These are phyloP conservation scores for Mallotus repandus DNA, from an alignment of 441 rosid genomes.

Conservation along the genomic window DNA sequence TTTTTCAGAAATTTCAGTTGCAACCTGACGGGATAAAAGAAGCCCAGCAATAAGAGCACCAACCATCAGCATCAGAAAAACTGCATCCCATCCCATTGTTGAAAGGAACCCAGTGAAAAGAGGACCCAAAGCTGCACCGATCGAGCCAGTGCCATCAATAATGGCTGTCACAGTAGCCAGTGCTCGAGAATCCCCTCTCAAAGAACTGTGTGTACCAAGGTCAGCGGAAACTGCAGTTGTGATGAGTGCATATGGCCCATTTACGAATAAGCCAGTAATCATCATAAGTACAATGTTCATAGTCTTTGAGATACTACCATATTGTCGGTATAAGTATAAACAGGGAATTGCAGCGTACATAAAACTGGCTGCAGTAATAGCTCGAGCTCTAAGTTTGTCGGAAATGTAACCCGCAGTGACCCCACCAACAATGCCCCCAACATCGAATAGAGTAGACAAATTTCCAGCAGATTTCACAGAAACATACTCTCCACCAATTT, in stretches of 20 bases:
- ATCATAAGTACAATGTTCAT: conserved; percentile 80
- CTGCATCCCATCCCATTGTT: conserved; percentile 65
- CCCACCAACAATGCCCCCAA: conserved; percentile 85
- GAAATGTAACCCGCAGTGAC: conserved; percentile 83
- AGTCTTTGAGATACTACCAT: conserved; percentile 60
- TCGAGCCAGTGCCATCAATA: conserved; percentile 92
- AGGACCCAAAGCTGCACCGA: conserved; percentile 91
- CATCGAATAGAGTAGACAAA: conserved; percentile 80
- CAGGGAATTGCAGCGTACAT: conserved; percentile 80
- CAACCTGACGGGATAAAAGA: conserved; percentile 63
- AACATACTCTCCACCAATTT: conserved; percentile 79
- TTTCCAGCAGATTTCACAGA: conserved; percentile 95
- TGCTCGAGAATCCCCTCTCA: conserved; percentile 87
- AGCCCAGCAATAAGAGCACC: conserved; percentile 79
- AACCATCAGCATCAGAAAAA: conserved; percentile 67
- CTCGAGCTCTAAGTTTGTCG: conserved; percentile 77
- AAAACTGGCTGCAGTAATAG: conserved; percentile 74
- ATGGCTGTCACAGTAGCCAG: conserved; percentile 94
- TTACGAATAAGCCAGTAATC: conserved; percentile 81
- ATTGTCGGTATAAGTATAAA: conserved; percentile 59
- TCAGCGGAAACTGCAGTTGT: conserved; percentile 90
- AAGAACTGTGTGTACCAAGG: conserved; percentile 85
- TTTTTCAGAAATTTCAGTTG: conserved; percentile 44
- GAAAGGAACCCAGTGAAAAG: conserved; percentile 87
- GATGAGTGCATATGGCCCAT: conserved; percentile 88